Percentiles rank a stretch among this genome's conserved stretches.
phyloP scores from a whole-genome alignment of 352 stramenopile species.

The Phytopythium litorale region DNA sequence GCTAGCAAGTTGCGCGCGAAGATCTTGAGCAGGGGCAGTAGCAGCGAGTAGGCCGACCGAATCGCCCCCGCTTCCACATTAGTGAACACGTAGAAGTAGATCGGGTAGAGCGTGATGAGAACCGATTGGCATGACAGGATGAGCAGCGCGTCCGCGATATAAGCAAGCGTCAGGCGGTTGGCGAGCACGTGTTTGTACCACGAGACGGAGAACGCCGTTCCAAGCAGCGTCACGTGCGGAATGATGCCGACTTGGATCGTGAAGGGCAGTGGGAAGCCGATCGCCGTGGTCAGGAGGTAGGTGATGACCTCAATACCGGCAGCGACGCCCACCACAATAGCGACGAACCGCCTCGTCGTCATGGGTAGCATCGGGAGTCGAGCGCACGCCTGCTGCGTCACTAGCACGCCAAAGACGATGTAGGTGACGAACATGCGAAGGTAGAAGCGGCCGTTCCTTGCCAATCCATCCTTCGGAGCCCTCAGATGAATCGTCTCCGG shows the following conservation, averaged over 20 bases:
- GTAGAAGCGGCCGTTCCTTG: slow-evolving; percentile 14
- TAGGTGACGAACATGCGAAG: slow-evolving; percentile 18
- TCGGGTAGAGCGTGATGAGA: slow-evolving; percentile 14
- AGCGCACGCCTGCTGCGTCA: slow-evolving; percentile 13
- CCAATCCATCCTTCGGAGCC: slow-evolving; percentile 11
- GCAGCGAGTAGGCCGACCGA: slow-evolving; percentile 9
- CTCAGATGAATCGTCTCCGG: slow-evolving; percentile 11
- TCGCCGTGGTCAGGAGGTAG: slow-evolving; percentile 4
- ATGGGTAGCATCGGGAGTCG: slow-evolving; percentile 12
- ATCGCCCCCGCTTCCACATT: slow-evolving; percentile 5
- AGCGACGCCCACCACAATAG: slow-evolving; percentile 9
- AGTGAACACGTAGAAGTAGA: slow-evolving; percentile 21
- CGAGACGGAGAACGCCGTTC: slow-evolving; percentile 5
- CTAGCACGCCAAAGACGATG: slow-evolving; percentile 14
- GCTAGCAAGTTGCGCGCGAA: slow-evolving; percentile 16
- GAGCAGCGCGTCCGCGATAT: slow-evolving; percentile 16
- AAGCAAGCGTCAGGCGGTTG: slow-evolving; percentile 2
- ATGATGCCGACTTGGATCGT: slow-evolving; percentile 8
- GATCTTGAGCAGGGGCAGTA: slow-evolving; percentile 22
- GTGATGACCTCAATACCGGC: slow-evolving; percentile 5
- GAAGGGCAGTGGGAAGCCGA: slow-evolving; percentile 19
- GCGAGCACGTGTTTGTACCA: slow-evolving; percentile 13
- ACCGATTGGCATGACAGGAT: slow-evolving; percentile 15
- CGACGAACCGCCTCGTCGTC: background rate
- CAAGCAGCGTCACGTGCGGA: slow-evolving; percentile 9